Evolutionary conservation across 169 alveolate genomes (phyloP), one percentile per base, ranked within the genome.

Genomic region (Eimeria falciformis): DNA sequence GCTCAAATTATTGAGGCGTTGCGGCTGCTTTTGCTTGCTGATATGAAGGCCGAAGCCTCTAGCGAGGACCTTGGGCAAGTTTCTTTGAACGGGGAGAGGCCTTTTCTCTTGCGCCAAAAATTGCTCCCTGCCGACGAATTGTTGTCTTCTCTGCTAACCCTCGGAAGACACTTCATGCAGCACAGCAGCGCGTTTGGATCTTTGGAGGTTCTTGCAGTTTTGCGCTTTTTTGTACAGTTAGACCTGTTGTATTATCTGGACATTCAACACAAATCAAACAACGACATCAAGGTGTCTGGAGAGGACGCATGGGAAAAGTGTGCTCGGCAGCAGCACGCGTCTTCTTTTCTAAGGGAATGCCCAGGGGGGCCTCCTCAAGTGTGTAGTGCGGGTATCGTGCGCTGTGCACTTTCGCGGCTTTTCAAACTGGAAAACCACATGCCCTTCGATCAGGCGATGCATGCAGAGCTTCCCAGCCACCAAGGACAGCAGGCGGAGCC

Each of bases 171-270:
- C 73, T 78, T 78, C 88, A 7, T 78, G 73, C 37, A 7, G 53
- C 25, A 78, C 12, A 47, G 9, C n/a, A 2, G 12, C 46, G 0
- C 40, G 2, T 78, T 46, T 27, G 21, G 55, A n/a, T 14, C 37
- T 18, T 0, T 78, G 37, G 88, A 78, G 53, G 40, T 78, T 6
- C 17, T 78, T 29, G 46, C 4, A 23, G 27, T 78, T 56, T 58
- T 78, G 73, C 88, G 88, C 18, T 6, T 78, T 14, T 50, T 78
- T 50, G 88, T 78, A 25, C 88, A 78, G 71, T 40, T 78, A 25
- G 88, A 78, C 46, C 73, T 78, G 68, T 71, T 78, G 21, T 50
- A 11, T 56, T 23, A 23, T 71, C 9, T 78, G 1, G 88, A 27
- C 88, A 7, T 25, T 62, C 14, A 2, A 14, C 62, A 50, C n/a